Evolutionary conservation across 768 basidiomycete species (phyloP).

Genomic region (Fomitopsis pulvina): DNA sequence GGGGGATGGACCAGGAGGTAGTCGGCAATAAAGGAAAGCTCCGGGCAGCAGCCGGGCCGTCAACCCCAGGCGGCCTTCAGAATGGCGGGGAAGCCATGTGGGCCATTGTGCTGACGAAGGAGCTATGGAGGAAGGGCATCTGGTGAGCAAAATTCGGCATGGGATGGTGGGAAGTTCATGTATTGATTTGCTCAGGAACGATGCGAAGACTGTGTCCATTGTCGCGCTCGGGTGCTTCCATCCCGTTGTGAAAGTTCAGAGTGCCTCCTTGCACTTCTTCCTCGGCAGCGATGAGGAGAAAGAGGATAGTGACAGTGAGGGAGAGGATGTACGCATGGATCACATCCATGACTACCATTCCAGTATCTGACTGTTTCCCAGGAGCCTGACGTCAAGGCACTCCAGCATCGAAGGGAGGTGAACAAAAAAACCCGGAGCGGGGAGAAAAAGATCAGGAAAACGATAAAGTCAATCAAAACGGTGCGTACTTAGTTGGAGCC

Average conservation of each 20-base stretch:
- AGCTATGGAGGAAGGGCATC: conserved; percentile 88
- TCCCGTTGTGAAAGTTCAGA: conserved; percentile 90
- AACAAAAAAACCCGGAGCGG: conserved; percentile 88
- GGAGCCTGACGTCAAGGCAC: conserved; percentile 60
- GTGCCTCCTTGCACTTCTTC: conserved; percentile 93
- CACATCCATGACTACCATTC: not conserved
- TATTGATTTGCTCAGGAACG: conserved; percentile 48
- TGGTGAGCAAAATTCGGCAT: too few relatives aligned
- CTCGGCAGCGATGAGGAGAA: conserved; percentile 79
- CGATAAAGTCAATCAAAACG: conserved; percentile 69
- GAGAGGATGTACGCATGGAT: conserved; percentile 29
- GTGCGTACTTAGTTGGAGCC: conserved; percentile 28
- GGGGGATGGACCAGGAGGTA: conserved; percentile 79
- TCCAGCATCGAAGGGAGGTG: conserved; percentile 84
- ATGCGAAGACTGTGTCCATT: conserved; percentile 90
- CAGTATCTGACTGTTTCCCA: conserved; percentile 20
- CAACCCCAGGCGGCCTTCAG: conserved; percentile 31
- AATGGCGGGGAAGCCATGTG: conserved; percentile 90
- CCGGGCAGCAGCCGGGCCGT: conserved; percentile 33
- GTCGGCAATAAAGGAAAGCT: conserved; percentile 79
- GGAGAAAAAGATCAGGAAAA: conserved; percentile 73
- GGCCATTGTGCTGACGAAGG: conserved; percentile 91
- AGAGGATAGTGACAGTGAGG: conserved; percentile 67
- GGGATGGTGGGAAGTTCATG: not conserved
- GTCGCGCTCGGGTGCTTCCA: conserved; percentile 90